Evolutionary conservation across 2,329 filamentous ascomycete species (phyloP).

Genomic region (Cladobotryum mycophilum): DNA sequence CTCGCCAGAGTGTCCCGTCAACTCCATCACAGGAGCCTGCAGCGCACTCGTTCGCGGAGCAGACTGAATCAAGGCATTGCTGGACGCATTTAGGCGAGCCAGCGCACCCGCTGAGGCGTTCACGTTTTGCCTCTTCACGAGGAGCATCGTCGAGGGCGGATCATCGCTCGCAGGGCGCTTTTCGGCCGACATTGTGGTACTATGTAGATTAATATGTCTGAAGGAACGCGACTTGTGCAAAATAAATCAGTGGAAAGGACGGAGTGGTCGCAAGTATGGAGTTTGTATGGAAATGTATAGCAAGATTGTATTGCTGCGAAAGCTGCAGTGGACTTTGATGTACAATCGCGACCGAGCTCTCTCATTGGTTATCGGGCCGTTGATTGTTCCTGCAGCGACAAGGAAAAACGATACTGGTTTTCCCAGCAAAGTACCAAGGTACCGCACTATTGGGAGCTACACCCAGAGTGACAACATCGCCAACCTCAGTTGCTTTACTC

Average conservation of each 20-base stretch:
- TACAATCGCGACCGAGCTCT: slow-evolving; percentile 1
- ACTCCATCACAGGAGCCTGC: slow-evolving; percentile 88
- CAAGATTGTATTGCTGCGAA: background rate
- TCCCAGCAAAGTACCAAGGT: slow-evolving; percentile 14
- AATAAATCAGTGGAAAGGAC: too few relatives aligned
- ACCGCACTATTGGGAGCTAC: background rate
- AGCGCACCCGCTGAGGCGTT: slow-evolving; percentile 41
- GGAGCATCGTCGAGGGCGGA: slow-evolving; percentile 70
- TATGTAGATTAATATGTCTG: too few relatives aligned
- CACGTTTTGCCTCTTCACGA: slow-evolving; percentile 83
- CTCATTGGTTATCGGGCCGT: slow-evolving; percentile 30
- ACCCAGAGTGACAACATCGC: slow-evolving; percentile 3
- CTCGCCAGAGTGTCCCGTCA: slow-evolving; percentile 77
- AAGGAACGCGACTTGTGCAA: too few relatives aligned
- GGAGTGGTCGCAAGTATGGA: too few relatives aligned
- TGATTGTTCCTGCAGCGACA: slow-evolving; percentile 26
- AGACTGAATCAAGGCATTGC: slow-evolving; percentile 43
- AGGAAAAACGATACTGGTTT: slow-evolving; percentile 12
- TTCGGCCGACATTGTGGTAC: slow-evolving; percentile 69
- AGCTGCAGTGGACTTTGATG: background rate
- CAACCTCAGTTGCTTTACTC: slow-evolving; percentile 11
- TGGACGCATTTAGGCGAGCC: slow-evolving; percentile 45
- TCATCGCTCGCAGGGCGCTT: slow-evolving; percentile 86
- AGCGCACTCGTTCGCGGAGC: slow-evolving; percentile 73
- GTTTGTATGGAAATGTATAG: too few relatives aligned